Conservation (phyloP, 106 monocot species). For the Acanthochlamys bracteata region DNA sequence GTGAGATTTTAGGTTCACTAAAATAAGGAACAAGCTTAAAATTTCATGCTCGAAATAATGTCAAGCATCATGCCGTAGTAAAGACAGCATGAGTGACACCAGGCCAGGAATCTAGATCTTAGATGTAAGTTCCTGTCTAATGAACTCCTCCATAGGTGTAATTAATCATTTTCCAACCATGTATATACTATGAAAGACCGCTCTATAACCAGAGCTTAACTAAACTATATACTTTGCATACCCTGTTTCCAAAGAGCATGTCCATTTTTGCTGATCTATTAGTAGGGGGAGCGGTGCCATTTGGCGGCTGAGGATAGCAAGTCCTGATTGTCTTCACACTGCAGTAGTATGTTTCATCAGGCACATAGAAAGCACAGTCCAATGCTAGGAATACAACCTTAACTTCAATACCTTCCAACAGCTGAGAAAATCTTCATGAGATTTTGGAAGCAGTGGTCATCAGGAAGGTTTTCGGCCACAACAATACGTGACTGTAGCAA, state of each 20-base stretch:
- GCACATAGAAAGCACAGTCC: neutral
- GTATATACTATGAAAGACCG: neutral
- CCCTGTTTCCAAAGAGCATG: constrained; percentile 84
- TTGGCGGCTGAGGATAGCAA: constrained; percentile 88
- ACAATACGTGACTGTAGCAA: constrained; percentile 75
- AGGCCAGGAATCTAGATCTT: too few species aligned
- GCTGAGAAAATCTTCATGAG: constrained; percentile 88
- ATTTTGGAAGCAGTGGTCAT: constrained; percentile 94
- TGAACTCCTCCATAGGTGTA: too few species aligned
- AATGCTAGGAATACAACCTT: neutral
- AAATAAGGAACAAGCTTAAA: too few species aligned
- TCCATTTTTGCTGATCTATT: constrained; percentile 81
- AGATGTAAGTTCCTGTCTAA: too few species aligned
- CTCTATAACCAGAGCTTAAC: neutral
- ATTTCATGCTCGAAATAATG: too few species aligned
- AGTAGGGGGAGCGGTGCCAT: constrained; percentile 51
- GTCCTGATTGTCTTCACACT: constrained; percentile 98
- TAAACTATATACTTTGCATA: constrained; percentile 16
- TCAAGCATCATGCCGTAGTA: too few species aligned
- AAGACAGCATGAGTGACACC: too few species aligned
- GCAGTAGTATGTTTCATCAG: constrained; percentile 12
- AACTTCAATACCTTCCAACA: constrained; percentile 57
- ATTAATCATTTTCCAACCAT: neutral
- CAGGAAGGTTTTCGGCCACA: constrained; percentile 96
- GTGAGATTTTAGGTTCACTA: too few species aligned